Base-by-base conservation (phyloP, 306 rosid genomes). In the Pyrus betulifolia region DNA sequence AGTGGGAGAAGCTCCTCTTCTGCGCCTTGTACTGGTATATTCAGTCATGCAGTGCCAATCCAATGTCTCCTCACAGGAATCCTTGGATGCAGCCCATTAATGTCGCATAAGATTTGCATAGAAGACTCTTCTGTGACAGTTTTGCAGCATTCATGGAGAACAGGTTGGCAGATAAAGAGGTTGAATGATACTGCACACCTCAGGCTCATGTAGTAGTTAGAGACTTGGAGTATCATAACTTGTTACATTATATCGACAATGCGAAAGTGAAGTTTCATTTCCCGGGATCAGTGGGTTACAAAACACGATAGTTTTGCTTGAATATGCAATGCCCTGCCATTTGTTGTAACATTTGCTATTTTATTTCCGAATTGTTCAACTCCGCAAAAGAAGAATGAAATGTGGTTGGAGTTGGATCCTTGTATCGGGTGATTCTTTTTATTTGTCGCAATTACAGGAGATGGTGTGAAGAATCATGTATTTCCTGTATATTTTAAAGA, bases 101-200 rank as follows among this genome's bases (percentile, higher is more conserved):
- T 92, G 96, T 88, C 88, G 5, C 91, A 87, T 44, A 95, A 90
- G 87, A 84, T 95, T 67, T 92, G 97, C 91, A 84, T 95, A 63
- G 99, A 89, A 51, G 96, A 95, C 78, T 92, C 99, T 82, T 95
- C 99, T 0, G 92, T 95, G 79, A 92, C 99, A 59, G 97, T 95
- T 73, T 77, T 95, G 84, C 99, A 92, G 82, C 97, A 95, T 88
- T 90, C 99, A 54, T 85, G 89, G 85, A 89, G 87, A 86, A 81
- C 97, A 38, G 99, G 99, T 74, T 95, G 97, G 99, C 99, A 90
- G 92, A 91, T 95, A 25, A 95, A 90, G 83, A 84, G 92, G 76
- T 59, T 91, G 84, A 95, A 95, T 22, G 99, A 95, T 74, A 92
- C 97, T 12, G 89, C 96, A 3, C 97, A 95, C 86, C 99, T 95